Percentiles rank a stretch among this genome's conserved stretches.
These are phyloP conservation scores for Podospora conica DNA, from an alignment of 495 filamentous ascomycete genomes.

Conservation along the genomic window DNA sequence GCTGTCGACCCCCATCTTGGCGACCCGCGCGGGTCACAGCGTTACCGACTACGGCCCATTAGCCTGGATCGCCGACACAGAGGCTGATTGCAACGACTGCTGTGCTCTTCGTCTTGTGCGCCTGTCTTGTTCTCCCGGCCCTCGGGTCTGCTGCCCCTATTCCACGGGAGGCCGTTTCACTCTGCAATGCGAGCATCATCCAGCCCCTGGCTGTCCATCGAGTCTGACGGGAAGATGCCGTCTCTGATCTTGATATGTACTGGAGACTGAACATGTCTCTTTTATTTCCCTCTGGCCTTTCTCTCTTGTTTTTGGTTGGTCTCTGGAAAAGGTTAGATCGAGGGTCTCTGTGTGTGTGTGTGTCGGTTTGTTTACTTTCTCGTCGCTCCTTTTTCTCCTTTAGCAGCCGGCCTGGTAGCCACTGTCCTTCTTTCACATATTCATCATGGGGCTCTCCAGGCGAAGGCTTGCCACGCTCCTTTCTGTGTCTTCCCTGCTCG, in stretches of 20 bases:
- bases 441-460: constrained; percentile 14
- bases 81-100: constrained; percentile 3
- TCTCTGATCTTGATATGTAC: not conserved
- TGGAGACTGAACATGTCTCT: not conserved
- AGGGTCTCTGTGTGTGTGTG: not conserved
- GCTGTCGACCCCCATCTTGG: constrained; percentile 7
- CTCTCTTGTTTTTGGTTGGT: not conserved
- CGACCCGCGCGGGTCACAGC: constrained; percentile 4
- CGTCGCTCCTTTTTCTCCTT: not conserved
- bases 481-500: not conserved
- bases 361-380: not conserved
- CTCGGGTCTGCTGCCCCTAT: not conserved
- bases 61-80: constrained; percentile 8
- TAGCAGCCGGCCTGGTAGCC: constrained; percentile 21
- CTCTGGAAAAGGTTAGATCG: not conserved
- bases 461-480: constrained; percentile 9
- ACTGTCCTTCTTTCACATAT: constrained; percentile 11
- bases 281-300: not conserved
- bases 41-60: constrained; percentile 8
- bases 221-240: not conserved
- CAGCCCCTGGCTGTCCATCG: constrained; percentile 3
- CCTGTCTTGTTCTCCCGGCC: constrained; percentile 7
- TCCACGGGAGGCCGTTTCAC: constrained; percentile 9
- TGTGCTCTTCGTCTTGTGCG: not conserved
- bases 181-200: constrained; percentile 1